Evolutionary conservation across 1,139 yeast genomes (phyloP), one percentile per base, ranked within the genome.

Genomic region (Schwanniomyces etchellsii): DNA sequence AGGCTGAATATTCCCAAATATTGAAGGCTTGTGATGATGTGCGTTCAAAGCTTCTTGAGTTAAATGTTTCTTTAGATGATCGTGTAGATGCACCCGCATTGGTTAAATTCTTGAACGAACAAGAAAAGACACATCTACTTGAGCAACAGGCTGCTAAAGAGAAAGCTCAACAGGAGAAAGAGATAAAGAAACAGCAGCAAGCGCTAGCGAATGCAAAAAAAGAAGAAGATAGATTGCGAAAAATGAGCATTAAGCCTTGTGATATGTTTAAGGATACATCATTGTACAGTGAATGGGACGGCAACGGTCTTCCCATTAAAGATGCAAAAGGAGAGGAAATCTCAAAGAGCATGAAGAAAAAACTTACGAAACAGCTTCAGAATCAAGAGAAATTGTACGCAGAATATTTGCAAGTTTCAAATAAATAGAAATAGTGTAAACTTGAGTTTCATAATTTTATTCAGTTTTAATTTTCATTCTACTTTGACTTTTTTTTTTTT

Each of bases 11-110:
- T 35, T 32, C 57, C 30, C 77, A 71, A 31, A 70, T 86, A 35
- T 65, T 91, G 35, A 58, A 63, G 12, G 67, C 65, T 12, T 53
- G 64, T 18, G 74, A 67, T 44, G 36, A 55, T 12, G 48, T 66
- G 31, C 51, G 74, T 42, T 40, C 64, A 11, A 93, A 83, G 28
- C 62, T 91, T 43, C 61, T 86, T 35, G 70, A 75, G 16, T 61
- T 88, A 37, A 93, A 94, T 16, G 83, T 91, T 20, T 77, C 93
- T 1, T 64, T 91, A 31, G 97, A 91, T 54, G 99, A 91, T 55
- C 77, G 96, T 48, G 74, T 80, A 20, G 84, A 75, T 36, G 88
- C 81, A 12, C 73, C 79, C 3, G 89, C 96, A 1, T 70, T 91
- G 36, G 73, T 91, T 30, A 91, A 91, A 57, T 82, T 91, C 45